Conservation (phyloP, 1,139 yeast genomes). For the Meyerozyma smithsonii region DNA sequence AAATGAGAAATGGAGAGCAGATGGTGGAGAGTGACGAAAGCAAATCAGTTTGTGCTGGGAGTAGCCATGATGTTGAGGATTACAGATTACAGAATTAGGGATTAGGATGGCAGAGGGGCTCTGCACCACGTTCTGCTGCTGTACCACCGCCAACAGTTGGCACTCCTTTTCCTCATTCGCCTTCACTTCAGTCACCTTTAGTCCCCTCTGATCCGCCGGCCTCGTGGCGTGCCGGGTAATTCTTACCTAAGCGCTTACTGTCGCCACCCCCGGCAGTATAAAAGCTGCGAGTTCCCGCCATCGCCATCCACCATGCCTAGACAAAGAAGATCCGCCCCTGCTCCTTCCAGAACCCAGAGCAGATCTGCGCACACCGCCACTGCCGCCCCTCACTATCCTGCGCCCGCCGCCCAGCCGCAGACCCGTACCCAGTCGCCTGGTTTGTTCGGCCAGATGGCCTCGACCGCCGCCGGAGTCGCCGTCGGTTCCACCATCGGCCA, state of each 20-base stretch:
- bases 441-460: conserved; percentile 93
- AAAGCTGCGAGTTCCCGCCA: background rate
- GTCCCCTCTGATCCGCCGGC: no score
- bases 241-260: background rate
- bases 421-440: conserved; percentile 59
- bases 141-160: no score
- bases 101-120: no score
- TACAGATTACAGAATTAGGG: no score
- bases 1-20: no score
- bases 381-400: conserved; percentile 35
- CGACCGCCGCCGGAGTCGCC: conserved; percentile 99
- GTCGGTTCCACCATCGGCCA: conserved; percentile 97
- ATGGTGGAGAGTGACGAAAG: no score
- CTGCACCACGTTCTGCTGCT: no score
- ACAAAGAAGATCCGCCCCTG: conserved; percentile 63
- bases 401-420: conserved; percentile 18
- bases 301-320: conserved; percentile 43
- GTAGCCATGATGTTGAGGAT: no score
- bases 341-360: conserved; percentile 56
- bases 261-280: background rate
- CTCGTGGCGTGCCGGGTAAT: conserved; percentile 1
- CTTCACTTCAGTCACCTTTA: background rate
- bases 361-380: conserved; percentile 78
- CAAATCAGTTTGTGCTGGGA: no score
- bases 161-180: no score